Percentiles rank a stretch among this genome's conserved stretches.
These are phyloP conservation scores for Rhodamnia argentea DNA, from an alignment of 345 rosid species.

Conservation along the genomic window DNA sequence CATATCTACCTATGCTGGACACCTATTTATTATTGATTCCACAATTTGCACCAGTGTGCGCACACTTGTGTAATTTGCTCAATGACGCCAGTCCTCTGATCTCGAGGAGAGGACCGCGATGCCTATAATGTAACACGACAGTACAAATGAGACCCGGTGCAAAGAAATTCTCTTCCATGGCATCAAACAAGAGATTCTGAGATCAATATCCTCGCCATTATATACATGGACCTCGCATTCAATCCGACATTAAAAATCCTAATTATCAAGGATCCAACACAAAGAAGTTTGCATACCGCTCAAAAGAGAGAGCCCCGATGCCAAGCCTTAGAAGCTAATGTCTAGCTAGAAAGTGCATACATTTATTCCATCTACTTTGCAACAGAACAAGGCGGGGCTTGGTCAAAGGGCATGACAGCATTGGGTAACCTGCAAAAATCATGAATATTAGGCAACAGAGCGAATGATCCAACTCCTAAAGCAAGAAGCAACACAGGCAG, in stretches of 20 bases:
- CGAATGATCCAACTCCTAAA: not conserved
- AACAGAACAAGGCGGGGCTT: not conserved
- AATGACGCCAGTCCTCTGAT: not conserved
- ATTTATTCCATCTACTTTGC: not conserved
- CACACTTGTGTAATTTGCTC: not conserved
- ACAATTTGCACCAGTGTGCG: no score
- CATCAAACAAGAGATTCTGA: not conserved
- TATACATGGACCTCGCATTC: no score
- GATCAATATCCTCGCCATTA: not conserved
- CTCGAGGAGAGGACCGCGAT: not conserved
- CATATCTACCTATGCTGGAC: no score
- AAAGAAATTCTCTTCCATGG: not conserved
- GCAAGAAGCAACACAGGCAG: not conserved
- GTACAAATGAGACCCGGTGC: not conserved
- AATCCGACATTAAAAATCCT: no score
- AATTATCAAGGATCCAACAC: not conserved
- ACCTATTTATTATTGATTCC: no score
- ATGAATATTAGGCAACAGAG: not conserved
- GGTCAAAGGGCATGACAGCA: not conserved
- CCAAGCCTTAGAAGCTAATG: not conserved
- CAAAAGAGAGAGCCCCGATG: not conserved
- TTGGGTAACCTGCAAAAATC: not conserved
- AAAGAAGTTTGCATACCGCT: not conserved
- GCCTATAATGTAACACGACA: not conserved
- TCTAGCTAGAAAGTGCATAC: not conserved